These are phyloP conservation scores for Ricinus communis DNA, from an alignment of 345 rosid genomes.

Conservation along the genomic window DNA sequence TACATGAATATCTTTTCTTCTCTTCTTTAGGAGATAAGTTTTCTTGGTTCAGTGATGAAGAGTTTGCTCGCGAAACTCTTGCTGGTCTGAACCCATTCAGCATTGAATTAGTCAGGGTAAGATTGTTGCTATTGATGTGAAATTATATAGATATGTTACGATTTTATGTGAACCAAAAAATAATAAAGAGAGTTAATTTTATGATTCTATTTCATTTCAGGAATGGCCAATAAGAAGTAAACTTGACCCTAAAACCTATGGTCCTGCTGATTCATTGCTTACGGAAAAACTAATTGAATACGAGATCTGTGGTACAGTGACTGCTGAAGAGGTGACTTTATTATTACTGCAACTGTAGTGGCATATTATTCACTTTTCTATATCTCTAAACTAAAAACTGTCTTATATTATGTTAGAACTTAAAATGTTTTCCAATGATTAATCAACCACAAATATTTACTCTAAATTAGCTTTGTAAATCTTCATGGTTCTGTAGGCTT, in stretches of 20 bases:
- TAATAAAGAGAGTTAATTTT: too few relatives aligned
- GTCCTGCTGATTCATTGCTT: background rate
- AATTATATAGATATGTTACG: too few relatives aligned
- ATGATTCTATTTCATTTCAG: background rate
- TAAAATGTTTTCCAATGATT: too few relatives aligned
- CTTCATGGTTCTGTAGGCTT: conserved; percentile 4
- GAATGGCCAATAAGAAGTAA: conserved; percentile 6
- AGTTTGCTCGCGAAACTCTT: conserved; percentile 71
- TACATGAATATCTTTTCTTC: too few relatives aligned
- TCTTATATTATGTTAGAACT: too few relatives aligned
- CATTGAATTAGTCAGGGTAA: conserved; percentile 56
- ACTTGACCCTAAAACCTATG: background rate
- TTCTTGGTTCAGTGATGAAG: conserved; percentile 49
- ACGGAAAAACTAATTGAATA: conserved; percentile 17
- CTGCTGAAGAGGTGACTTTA: conserved; percentile 49
- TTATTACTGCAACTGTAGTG: too few relatives aligned
- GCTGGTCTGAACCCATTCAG: conserved; percentile 72
- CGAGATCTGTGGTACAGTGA: conserved; percentile 55
- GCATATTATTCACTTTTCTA: too few relatives aligned
- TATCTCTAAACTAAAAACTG: too few relatives aligned
- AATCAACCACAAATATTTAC: background rate
- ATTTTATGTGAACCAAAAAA: background rate
- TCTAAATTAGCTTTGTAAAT: background rate
- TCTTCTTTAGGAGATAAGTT: conserved; percentile 17
- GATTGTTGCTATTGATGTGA: background rate